Percentiles rank a stretch among this genome's conserved stretches.
phyloP scores from a whole-genome alignment of 2,329 filamentous ascomycete genomes.

The Phyllosticta paracitricarpa region DNA sequence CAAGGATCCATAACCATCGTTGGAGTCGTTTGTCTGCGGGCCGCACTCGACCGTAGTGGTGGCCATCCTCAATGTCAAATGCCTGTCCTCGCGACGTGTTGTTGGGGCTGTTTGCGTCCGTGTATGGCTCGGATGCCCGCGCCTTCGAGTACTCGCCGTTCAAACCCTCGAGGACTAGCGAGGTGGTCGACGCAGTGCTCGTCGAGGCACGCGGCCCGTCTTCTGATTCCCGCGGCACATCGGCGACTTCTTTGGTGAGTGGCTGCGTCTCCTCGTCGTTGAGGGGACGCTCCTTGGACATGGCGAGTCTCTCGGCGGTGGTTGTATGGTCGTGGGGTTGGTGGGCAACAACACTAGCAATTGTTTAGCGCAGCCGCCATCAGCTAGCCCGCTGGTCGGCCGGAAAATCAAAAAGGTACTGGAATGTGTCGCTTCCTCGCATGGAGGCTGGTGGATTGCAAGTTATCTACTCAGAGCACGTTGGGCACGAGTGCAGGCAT shows the following conservation, averaged over 20 bases:
- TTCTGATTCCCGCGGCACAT: slow-evolving; percentile 21
- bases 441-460: background rate
- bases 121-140: slow-evolving; percentile 26
- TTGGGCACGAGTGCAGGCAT: background rate
- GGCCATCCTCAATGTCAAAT: slow-evolving; percentile 43
- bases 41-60: slow-evolving; percentile 34
- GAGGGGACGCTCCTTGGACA: slow-evolving; percentile 23
- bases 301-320: slow-evolving; percentile 11
- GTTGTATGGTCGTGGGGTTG: slow-evolving; percentile 4
- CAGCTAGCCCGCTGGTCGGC: background rate
- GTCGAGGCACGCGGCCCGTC: slow-evolving; percentile 43
- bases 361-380: background rate
- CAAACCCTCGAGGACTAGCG: slow-evolving; percentile 69
- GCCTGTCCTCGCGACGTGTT: slow-evolving; percentile 32
- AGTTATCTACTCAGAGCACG: background rate
- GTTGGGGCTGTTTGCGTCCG: slow-evolving; percentile 27
- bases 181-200: slow-evolving; percentile 75
- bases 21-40: slow-evolving; percentile 57
- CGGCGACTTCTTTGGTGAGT: slow-evolving; percentile 26
- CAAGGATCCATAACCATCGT: slow-evolving; percentile 51
- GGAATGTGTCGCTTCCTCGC: background rate
- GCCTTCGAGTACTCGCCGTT: slow-evolving; percentile 41
- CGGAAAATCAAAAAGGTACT: background rate
- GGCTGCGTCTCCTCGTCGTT: slow-evolving; percentile 38
- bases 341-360: background rate